Conservation (phyloP, 164 flowering plant genomes). For the Houttuynia cordata region DNA sequence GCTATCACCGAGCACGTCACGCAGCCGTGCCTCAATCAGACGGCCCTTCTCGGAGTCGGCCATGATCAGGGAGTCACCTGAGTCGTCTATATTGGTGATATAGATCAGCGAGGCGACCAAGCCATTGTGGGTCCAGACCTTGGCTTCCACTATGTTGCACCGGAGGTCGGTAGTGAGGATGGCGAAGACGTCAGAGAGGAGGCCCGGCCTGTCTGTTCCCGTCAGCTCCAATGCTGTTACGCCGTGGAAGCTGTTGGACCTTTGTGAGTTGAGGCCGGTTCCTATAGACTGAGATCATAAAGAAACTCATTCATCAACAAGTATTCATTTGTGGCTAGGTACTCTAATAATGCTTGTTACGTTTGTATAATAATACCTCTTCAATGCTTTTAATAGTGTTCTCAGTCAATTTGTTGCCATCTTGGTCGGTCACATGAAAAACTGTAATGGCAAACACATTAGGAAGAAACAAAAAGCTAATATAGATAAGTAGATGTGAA, state of each 20-base stretch:
- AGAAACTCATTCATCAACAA: too few species aligned
- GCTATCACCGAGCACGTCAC: conserved; percentile 49
- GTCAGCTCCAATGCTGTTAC: conserved; percentile 67
- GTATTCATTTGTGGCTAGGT: too few species aligned
- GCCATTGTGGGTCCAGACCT: conserved; percentile 82
- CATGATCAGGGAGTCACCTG: conserved; percentile 29
- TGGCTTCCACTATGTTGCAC: conserved; percentile 65
- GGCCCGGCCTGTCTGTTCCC: conserved; percentile 66
- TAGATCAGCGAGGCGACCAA: conserved; percentile 56
- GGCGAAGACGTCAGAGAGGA: conserved; percentile 70
- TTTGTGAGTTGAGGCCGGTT: not conserved
- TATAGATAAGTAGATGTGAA: too few species aligned
- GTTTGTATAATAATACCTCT: conserved; percentile 37
- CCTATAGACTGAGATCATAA: too few species aligned
- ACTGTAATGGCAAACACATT: conserved; percentile 32
- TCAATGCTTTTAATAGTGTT: conserved; percentile 64
- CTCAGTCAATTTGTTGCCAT: conserved; percentile 74
- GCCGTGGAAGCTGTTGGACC: conserved; percentile 15
- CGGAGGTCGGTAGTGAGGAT: conserved; percentile 45
- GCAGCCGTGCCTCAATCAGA: conserved; percentile 38
- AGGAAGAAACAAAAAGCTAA: not conserved
- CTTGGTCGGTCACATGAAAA: conserved; percentile 79
- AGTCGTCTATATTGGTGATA: conserved; percentile 58
- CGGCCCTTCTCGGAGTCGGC: conserved; percentile 47
- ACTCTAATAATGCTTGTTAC: too few species aligned